Base-by-base conservation (phyloP, 2,329 filamentous ascomycete genomes). In the Verticillium isaacii region DNA sequence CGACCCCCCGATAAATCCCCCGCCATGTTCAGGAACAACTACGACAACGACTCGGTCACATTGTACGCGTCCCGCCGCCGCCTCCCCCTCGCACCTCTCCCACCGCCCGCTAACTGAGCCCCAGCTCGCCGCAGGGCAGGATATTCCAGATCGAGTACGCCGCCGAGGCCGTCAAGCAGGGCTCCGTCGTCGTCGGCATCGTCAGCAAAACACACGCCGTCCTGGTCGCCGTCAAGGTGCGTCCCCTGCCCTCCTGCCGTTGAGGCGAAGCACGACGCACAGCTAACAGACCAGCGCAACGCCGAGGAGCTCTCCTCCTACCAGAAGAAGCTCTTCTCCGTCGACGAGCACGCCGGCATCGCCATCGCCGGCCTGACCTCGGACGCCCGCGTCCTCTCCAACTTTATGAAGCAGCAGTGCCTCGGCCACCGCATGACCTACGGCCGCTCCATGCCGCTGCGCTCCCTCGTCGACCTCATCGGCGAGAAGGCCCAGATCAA, bases 81-180 rank as follows among this genome's bases (percentile, higher is more conserved):
- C 23, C 23, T 23, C 41, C 60, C 56, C 55, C 60, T 17, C 25
- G 17, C 55, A 32, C 14, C 8, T 57, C 62, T 23, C 23, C 57
- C 52, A 60, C 45, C 11, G 50, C 14, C 52, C 57, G 58, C 60
- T 64, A 45, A 65, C 52, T 9, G 29, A 12, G 12, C n/a, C 57
- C 72, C 23, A 97, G 93, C 88, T 99, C 95, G 71, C 95, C 95
- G 66, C 95, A 99, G 84, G 95, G 95, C 75, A 92, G 95, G 75
- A 98, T 99, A 83, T 99, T 99, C 81, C 95, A 99, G 80, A 96
- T 99, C 72, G 95, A 99, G 80, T 99, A 99, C 86, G 95, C 95
- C 72, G 91, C 91, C 76, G 95, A 99, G 83, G 95, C 95, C 68
- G 95, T 99, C 69, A 99, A 98, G 86, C 95, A 98, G 80, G 95